Evolutionary conservation across 2,329 filamentous ascomycete species (phyloP), one percentile per base, ranked within the genome.

Genomic region (Ceratocystiopsis minuta): DNA sequence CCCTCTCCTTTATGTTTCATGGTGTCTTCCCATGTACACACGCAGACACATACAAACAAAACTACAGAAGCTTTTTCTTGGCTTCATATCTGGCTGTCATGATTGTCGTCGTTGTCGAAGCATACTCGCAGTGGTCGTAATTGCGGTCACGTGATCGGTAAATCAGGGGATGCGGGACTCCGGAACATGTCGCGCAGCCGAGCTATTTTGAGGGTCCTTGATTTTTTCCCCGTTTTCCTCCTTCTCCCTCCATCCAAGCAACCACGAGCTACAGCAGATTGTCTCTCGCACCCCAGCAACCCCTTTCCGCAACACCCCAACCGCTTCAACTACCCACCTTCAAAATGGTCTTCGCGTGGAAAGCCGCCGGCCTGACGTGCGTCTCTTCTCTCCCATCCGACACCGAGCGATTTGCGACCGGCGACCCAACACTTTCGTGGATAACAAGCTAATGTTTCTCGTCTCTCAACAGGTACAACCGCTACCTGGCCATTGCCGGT

Each of bases 301-400:
- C 28, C 20, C 36, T 17, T 34, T 18, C 34, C 35, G 31, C 40
- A 36, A 40, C 39, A 34, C 37, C 37, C 16, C 37, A 28, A 45
- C 42, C 41, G 40, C 44, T 17, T 39, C 44, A 46, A 42, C 48
- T 28, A 36, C 36, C 32, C 40, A 49, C 59, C 62, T 61, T 61
- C 75, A 84, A 75, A 69, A 98, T 96, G 90, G 72, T 81, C 68
- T 88, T 87, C 71, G 84, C 87, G 62, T 98, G 88, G 90, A 96
- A 95, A 82, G 77, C 87, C 60, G 84, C 90, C 63, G 90, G 90
- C 67, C 72, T 96, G 62, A 92, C 79, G 87, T 94, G 81, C 64
- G 84, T 72, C 24, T 28, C 11, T 10, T 28, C 7, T 10, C 24
- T 28, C 11, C 9, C 11, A 10, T 28, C 9, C 24, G 24, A 28